A percentile compares a stretch with the other conserved stretches of the same genome.
These are phyloP conservation scores for Alternaria sp. DNA, from an alignment of 2,329 filamentous ascomycete genomes.

Conservation along the genomic window DNA sequence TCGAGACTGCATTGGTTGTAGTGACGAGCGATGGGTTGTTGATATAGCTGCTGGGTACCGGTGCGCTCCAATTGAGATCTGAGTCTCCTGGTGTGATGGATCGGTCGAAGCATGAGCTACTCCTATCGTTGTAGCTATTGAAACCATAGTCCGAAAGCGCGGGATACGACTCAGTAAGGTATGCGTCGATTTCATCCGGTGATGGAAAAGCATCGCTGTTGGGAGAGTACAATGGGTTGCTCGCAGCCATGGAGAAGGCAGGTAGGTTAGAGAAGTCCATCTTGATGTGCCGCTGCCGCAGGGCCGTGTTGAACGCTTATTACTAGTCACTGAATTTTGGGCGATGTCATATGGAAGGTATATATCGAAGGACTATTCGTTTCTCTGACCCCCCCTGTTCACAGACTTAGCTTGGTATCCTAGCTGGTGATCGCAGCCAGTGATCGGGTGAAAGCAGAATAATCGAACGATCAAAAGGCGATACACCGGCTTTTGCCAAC, in stretches of 20 bases:
- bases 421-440: neutral
- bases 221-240: conserved; percentile 10
- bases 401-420: conserved; percentile 10
- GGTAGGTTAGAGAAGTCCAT: conserved; percentile 13
- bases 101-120: conserved; percentile 4
- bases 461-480: conserved; percentile 12
- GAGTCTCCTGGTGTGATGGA: conserved; percentile 3
- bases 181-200: conserved; percentile 9
- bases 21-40: neutral
- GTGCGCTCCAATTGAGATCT: conserved; percentile 8
- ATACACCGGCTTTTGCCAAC: conserved; percentile 13
- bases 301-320: neutral
- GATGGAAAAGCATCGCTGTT: conserved; percentile 15
- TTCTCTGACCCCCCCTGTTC: conserved; percentile 4
- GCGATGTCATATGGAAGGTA: neutral
- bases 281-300: neutral
- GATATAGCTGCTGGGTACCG: conserved; percentile 9
- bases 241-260: conserved; percentile 3
- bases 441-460: conserved; percentile 7
- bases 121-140: neutral
- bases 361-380: conserved; percentile 8
- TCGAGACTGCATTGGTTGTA: neutral
- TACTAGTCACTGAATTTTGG: neutral
- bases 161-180: conserved; percentile 11
- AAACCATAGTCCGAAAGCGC: conserved; percentile 7